Conservation (phyloP, 768 basidiomycete species). For the Tephrocybe sp. region DNA sequence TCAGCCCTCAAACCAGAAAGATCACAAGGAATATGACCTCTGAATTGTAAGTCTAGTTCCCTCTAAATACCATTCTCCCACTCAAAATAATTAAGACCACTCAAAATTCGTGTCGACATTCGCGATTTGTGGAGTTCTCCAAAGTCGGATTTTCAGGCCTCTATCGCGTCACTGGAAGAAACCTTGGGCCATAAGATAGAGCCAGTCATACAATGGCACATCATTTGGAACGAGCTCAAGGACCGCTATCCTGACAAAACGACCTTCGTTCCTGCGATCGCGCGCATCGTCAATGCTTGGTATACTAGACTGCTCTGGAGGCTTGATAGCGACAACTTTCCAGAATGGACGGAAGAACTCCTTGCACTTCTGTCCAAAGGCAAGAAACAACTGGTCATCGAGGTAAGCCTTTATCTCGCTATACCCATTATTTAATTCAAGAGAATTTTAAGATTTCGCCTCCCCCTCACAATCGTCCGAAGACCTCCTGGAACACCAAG, state of each 20-base stretch:
- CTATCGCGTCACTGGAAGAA: conserved; percentile 26
- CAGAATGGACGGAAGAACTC: conserved; percentile 36
- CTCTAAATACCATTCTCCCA: background rate
- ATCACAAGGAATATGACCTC: too few species aligned
- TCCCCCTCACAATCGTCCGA: conserved; percentile 20
- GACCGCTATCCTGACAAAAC: conserved; percentile 31
- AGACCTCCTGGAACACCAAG: conserved; percentile 27
- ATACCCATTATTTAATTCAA: background rate
- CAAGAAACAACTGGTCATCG: conserved; percentile 25
- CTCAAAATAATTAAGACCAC: conserved; percentile 25
- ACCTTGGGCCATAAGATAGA: conserved; percentile 33
- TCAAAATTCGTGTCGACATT: conserved; percentile 36
- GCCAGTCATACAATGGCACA: conserved; percentile 33
- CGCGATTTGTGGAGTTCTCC: conserved; percentile 29
- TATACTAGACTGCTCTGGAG: conserved; percentile 33
- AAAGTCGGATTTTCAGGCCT: conserved; percentile 26
- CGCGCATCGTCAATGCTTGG: conserved; percentile 30
- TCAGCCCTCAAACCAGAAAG: too few species aligned
- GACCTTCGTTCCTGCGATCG: conserved; percentile 33
- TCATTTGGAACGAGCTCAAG: conserved; percentile 30
- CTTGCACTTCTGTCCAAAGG: conserved; percentile 22
- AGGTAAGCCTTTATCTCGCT: conserved; percentile 20
- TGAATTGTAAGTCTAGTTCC: conserved; percentile 1
- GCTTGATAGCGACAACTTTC: conserved; percentile 31
- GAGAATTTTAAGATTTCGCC: conserved; percentile 17